These are phyloP conservation scores for Aspergillus aculeatinus DNA, from an alignment of 2,329 filamentous ascomycete species.

Conservation along the genomic window DNA sequence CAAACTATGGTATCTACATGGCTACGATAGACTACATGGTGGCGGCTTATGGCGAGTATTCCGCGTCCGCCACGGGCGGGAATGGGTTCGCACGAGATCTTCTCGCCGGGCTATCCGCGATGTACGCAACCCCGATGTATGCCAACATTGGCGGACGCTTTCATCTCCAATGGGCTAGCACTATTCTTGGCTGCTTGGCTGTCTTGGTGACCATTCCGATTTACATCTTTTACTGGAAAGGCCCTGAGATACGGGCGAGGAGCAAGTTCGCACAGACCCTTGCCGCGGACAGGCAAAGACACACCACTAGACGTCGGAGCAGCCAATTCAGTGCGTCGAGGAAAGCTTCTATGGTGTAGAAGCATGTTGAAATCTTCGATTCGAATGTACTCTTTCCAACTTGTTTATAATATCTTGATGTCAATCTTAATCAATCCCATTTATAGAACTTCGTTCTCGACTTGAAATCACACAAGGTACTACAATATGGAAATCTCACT, in stretches of 20 bases:
- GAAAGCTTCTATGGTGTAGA: conserved; percentile 12
- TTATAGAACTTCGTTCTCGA: too few relatives aligned
- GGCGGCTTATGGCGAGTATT: conserved; percentile 70
- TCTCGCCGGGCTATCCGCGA: conserved; percentile 68
- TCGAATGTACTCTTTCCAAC: too few relatives aligned
- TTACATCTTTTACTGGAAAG: conserved; percentile 58
- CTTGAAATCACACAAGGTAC: too few relatives aligned
- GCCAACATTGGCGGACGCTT: conserved; percentile 44
- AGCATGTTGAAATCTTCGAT: too few relatives aligned
- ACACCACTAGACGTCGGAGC: conserved; percentile 19
- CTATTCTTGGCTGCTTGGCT: conserved; percentile 53
- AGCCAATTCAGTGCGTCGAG: conserved; percentile 17
- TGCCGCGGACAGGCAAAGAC: conserved; percentile 24
- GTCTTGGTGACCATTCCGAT: conserved; percentile 55
- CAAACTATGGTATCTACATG: conserved; percentile 74
- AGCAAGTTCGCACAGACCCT: conserved; percentile 53
- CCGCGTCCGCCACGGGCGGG: conserved; percentile 71
- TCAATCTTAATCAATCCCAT: too few relatives aligned
- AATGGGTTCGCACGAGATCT: conserved; percentile 75
- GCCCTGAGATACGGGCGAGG: conserved; percentile 51
- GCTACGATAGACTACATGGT: conserved; percentile 78
- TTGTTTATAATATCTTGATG: too few relatives aligned
- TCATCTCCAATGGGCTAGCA: conserved; percentile 55
- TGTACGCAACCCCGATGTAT: conserved; percentile 67
- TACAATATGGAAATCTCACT: too few relatives aligned